These are phyloP conservation scores for Termitomyces sp. DNA, from an alignment of 768 basidiomycete genomes.

Conservation along the genomic window DNA sequence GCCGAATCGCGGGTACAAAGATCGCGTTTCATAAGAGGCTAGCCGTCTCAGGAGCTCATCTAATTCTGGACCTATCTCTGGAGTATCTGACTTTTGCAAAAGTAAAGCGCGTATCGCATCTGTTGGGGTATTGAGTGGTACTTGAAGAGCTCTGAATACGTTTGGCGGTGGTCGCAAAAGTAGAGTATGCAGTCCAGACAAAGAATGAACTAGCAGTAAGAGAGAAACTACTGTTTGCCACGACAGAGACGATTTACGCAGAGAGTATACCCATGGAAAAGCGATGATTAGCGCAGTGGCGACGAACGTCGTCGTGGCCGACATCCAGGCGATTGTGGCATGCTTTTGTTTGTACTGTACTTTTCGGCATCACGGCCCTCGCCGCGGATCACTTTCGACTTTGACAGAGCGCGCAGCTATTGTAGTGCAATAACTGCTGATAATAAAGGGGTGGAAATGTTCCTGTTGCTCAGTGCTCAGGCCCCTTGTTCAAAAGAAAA, in stretches of 20 bases:
- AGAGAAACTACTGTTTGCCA: conserved; percentile 25
- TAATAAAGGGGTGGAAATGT: not conserved
- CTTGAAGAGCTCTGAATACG: conserved; percentile 47
- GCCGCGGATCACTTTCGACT: not conserved
- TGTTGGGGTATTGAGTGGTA: conserved; percentile 49
- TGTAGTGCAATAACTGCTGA: not conserved
- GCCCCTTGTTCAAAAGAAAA: too few species aligned
- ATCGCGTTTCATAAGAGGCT: conserved; percentile 49
- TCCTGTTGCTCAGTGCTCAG: too few species aligned
- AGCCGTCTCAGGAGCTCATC: conserved; percentile 51
- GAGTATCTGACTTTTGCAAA: conserved; percentile 30
- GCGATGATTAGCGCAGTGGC: conserved; percentile 12
- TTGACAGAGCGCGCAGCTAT: not conserved
- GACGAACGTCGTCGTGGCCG: conserved; percentile 10
- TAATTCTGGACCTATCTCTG: conserved; percentile 38
- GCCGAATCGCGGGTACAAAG: conserved; percentile 61
- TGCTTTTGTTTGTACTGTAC: not conserved
- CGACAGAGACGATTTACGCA: conserved; percentile 10
- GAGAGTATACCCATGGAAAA: conserved; percentile 14
- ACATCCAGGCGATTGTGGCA: not conserved
- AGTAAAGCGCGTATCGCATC: conserved; percentile 46
- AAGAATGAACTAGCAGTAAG: conserved; percentile 42
- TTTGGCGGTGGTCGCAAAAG: conserved; percentile 50
- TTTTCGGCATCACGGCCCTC: not conserved
- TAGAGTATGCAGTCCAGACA: conserved; percentile 41